Evolutionary conservation across 2,329 filamentous ascomycete genomes (phyloP), one percentile per base, ranked within the genome.

Genomic region (Biscogniauxia marginata): DNA sequence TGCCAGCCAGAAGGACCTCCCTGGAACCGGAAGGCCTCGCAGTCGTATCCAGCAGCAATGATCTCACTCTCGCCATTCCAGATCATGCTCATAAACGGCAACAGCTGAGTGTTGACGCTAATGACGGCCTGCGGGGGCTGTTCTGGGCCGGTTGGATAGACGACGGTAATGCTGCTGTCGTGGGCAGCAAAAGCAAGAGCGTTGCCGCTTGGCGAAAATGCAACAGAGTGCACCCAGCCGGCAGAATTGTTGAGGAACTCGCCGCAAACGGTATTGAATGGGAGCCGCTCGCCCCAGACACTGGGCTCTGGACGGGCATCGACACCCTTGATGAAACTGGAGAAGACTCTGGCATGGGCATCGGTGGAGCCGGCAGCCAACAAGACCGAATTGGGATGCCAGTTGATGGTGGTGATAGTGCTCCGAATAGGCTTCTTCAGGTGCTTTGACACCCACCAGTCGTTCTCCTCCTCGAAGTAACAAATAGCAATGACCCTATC

Each of bases 401-500:
- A 99, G 55, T 89, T 88, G 46, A 99, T 86, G 16, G 90, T 92
- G 54, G 95, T 98, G 68, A 99, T 93, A 55, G 95, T 99, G 73
- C 92, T 96, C 65, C 93, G 90, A 68, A 99, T 96, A 19, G 95
- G 95, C 84, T 98, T 99, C 85, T 98, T 98, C 71, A 99, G 78
- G 77, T 99, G 95, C 82, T 99, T 99, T 39, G 93, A 97, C 45
- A 99, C 93, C 95, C 95, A 99, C 95, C 95, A 99, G 79, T 99
- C 93, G 76, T 99, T 97, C 76, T 99, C 95, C 73, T 96, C 91
- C 72, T 99, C 95, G 67, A 99, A 99, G 79, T 98, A 98, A 82
- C 95, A 99, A 66, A 98, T 84, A 44, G 95, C 92, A 68, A 99
- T 96, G 63, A 96, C 89, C 62, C 95, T 88, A 66, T 96, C 95